Percentiles rank a stretch among this genome's conserved stretches.
phyloP scores from a whole-genome alignment of 345 rosid species.

The Lumnitzera littorea region DNA sequence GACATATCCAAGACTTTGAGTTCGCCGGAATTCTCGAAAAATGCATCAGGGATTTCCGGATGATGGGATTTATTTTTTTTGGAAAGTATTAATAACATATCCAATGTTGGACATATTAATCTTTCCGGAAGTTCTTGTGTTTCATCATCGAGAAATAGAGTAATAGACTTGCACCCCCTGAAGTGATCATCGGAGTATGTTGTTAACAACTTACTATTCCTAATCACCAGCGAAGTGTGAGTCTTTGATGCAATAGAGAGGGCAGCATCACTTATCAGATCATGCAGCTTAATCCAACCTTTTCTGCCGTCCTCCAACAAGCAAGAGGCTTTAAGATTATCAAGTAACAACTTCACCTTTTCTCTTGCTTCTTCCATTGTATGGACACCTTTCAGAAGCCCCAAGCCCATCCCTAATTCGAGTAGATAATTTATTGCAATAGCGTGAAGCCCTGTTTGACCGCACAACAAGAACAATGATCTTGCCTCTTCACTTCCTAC shows the following conservation, averaged over 20 bases:
- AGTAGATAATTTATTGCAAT: conserved; percentile 2
- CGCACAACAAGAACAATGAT: conserved; percentile 11
- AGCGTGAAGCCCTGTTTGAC: neutral
- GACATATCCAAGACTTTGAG: conserved; percentile 16
- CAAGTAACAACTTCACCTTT: conserved; percentile 8
- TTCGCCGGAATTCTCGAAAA: conserved; percentile 9
- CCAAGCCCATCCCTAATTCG: conserved; percentile 18
- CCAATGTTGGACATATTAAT: no score
- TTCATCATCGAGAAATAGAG: no score
- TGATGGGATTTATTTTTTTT: rapidly evolving
- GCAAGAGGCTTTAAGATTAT: conserved; percentile 17
- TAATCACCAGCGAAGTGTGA: neutral
- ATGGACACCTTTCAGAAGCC: neutral
- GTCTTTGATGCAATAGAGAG: conserved; percentile 10
- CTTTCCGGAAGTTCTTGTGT: no score
- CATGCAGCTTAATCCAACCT: conserved; percentile 7
- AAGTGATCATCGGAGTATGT: neutral
- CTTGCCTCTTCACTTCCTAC: neutral
- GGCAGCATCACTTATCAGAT: conserved; percentile 16
- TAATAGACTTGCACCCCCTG: neutral
- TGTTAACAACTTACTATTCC: neutral
- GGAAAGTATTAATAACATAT: neutral
- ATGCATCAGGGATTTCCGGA: neutral
- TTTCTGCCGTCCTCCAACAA: conserved; percentile 8
- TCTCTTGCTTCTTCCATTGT: conserved; percentile 6